Conservation (phyloP, 768 basidiomycete species). For the Rhizopogon sp. region DNA sequence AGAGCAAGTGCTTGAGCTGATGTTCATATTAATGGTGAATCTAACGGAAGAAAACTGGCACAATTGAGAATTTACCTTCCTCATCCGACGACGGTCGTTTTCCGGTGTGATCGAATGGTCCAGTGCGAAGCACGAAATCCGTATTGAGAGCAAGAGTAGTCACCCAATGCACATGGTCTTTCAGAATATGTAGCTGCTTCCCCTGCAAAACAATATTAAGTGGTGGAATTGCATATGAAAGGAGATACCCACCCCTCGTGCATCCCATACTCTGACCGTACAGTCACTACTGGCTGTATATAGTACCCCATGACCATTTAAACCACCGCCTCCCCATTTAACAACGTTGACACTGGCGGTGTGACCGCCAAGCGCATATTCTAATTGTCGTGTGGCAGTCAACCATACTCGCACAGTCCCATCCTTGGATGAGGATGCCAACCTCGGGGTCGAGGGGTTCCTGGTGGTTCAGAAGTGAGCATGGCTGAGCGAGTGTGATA, state of each 20-base stretch:
- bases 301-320: conserved; percentile 59
- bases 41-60: no score
- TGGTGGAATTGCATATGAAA: background rate
- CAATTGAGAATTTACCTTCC: conserved; percentile 55
- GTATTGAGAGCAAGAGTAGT: conserved; percentile 94
- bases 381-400: conserved; percentile 58
- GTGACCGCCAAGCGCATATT: conserved; percentile 90
- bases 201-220: conserved; percentile 45
- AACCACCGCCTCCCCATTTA: conserved; percentile 89
- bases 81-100: conserved; percentile 76
- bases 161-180: conserved; percentile 99
- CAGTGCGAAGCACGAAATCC: conserved; percentile 91
- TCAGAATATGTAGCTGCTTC: conserved; percentile 74
- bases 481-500: conserved; percentile 1
- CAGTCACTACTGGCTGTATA: conserved; percentile 96
- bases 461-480: conserved; percentile 31
- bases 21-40: background rate
- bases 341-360: conserved; percentile 93
- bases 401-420: conserved; percentile 96
- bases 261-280: conserved; percentile 94
- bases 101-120: conserved; percentile 86
- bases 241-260: conserved; percentile 51
- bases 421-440: conserved; percentile 96
- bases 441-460: conserved; percentile 71
- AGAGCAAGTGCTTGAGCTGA: conserved; percentile 74